Evolutionary conservation across 371 early-diverging fungal species (phyloP).

Genomic region (Funneliformis caledonium): DNA sequence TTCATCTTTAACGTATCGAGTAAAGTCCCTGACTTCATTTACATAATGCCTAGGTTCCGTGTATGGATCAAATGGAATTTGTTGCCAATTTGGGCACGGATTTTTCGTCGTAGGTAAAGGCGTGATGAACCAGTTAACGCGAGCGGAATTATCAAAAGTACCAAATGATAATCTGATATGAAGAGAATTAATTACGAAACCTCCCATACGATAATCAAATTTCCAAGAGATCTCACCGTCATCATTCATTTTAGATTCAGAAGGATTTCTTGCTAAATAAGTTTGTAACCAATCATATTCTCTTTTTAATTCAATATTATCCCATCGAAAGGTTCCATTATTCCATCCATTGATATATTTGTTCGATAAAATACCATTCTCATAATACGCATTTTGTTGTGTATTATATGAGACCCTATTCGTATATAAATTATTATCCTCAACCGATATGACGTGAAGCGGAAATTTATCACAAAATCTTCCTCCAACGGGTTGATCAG

Average conservation of each 20-base stretch:
- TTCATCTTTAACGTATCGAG: neutral
- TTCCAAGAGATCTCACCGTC: neutral
- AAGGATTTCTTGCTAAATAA: neutral
- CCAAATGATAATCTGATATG: no score
- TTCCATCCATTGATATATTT: neutral
- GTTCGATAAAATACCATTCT: neutral
- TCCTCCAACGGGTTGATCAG: no score
- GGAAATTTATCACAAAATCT: neutral
- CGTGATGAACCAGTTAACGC: no score
- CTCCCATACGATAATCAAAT: no score
- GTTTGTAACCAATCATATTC: slow-evolving; percentile 6
- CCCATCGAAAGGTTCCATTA: neutral
- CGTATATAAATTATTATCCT: neutral
- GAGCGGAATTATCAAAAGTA: no score
- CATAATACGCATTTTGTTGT: neutral
- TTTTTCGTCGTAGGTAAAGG: no score
- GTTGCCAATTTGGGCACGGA: no score
- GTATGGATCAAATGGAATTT: neutral
- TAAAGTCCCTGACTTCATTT: neutral
- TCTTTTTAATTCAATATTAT: neutral
- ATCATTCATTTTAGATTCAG: neutral
- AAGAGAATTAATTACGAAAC: no score
- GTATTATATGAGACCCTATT: slow-evolving; percentile 16
- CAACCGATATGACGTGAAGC: neutral
- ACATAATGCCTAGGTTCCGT: neutral